A percentile compares a stretch with the other conserved stretches of the same genome.
Evolutionary conservation across 2,329 filamentous ascomycete genomes (phyloP).

Genomic region (Coniochaeta sp.): DNA sequence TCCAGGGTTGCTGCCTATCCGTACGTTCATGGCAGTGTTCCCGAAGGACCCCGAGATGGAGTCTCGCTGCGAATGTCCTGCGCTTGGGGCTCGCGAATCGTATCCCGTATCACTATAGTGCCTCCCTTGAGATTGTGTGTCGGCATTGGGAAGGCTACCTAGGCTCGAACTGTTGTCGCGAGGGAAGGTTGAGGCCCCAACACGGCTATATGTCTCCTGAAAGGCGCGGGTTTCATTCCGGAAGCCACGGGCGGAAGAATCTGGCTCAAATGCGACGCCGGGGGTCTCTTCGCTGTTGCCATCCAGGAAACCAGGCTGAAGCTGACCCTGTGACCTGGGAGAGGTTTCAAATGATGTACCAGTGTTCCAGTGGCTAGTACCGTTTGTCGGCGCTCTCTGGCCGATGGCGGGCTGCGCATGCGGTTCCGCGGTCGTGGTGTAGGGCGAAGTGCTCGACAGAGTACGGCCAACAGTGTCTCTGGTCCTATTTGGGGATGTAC

Average conservation of each 20-base stretch:
- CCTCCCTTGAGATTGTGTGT: conserved; percentile 16
- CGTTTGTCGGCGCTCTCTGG: conserved; percentile 17
- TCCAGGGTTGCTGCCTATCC: neutral
- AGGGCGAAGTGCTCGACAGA: conserved; percentile 32
- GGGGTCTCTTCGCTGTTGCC: conserved; percentile 30
- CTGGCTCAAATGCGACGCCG: neutral
- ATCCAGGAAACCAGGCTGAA: conserved; percentile 13
- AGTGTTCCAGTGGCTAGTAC: neutral
- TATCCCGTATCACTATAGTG: conserved; percentile 24
- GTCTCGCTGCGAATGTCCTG: conserved; percentile 39
- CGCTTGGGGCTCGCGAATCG: conserved; percentile 27
- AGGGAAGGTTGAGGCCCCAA: conserved; percentile 41
- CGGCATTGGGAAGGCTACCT: conserved; percentile 45
- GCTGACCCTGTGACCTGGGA: neutral
- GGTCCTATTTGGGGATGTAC: conserved; percentile 51
- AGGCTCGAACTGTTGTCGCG: conserved; percentile 40
- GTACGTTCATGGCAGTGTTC: neutral
- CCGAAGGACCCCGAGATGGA: conserved; percentile 18
- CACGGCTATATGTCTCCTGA: conserved; percentile 30
- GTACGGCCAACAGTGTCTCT: conserved; percentile 36
- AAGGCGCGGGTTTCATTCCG: conserved; percentile 22
- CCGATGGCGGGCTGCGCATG: conserved; percentile 26
- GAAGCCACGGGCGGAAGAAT: conserved; percentile 11
- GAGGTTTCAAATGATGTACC: neutral
- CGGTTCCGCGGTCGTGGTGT: conserved; percentile 37